phyloP scores from a whole-genome alignment of 345 rosid genomes.

The Mercurialis annua region DNA sequence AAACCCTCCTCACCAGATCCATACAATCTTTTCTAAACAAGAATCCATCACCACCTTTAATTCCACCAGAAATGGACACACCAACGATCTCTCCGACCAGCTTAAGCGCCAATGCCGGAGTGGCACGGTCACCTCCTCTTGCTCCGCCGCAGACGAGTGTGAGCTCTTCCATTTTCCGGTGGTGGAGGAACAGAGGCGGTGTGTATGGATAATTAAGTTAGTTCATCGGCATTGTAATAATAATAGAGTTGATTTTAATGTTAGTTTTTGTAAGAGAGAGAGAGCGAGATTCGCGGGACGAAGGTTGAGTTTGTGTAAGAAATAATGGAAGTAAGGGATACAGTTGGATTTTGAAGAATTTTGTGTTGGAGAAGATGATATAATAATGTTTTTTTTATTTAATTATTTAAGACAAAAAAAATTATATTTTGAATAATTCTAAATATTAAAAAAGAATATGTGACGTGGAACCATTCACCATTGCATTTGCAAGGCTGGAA shows the following conservation, averaged over 20 bases:
- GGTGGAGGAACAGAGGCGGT: neutral
- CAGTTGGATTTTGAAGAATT: conserved; percentile 61
- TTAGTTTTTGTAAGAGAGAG: neutral
- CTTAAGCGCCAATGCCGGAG: conserved; percentile 14
- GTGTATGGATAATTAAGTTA: neutral
- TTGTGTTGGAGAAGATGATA: no score
- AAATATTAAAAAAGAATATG: no score
- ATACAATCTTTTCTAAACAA: conserved; percentile 65
- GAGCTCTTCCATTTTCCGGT: conserved; percentile 5
- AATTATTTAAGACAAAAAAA: no score
- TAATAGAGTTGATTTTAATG: neutral
- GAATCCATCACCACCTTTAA: conserved; percentile 16
- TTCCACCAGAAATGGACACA: neutral
- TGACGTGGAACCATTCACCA: no score
- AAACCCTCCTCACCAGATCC: conserved; percentile 76
- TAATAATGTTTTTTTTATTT: no score
- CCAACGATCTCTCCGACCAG: conserved; percentile 21
- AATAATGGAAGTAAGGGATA: conserved; percentile 13
- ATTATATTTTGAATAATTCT: no score
- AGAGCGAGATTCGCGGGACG: conserved; percentile 44
- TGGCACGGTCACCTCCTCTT: neutral
- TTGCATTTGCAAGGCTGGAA: no score
- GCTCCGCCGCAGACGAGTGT: neutral
- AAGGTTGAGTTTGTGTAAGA: neutral
- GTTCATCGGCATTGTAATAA: conserved; percentile 2